A percentile compares a stretch with the other conserved stretches of the same genome.
phyloP scores from a whole-genome alignment of 2,329 filamentous ascomycete species.

The Cordyceps javanica region DNA sequence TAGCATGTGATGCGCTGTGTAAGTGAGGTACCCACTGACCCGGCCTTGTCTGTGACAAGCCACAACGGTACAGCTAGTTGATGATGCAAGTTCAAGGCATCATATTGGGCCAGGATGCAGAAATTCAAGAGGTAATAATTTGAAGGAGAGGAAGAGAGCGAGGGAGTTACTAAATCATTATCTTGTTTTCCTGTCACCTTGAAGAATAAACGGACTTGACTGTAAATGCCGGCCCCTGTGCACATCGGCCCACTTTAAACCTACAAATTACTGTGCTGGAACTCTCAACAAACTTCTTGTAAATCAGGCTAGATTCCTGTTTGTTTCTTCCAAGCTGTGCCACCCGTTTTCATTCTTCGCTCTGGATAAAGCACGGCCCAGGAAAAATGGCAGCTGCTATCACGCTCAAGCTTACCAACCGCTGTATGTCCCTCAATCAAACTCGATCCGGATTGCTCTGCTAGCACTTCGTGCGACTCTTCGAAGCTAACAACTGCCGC shows the following conservation, averaged over 20 bases:
- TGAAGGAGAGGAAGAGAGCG: too few species aligned
- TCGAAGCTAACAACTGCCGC: not conserved
- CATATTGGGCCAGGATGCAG: not conserved
- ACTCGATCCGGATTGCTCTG: not conserved
- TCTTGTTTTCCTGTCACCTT: too few species aligned
- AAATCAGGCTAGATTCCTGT: not conserved
- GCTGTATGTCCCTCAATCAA: constrained; percentile 24
- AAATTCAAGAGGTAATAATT: not conserved
- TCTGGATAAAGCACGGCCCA: not conserved
- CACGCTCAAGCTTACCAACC: constrained; percentile 37
- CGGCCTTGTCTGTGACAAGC: not conserved
- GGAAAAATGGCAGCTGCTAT: constrained; percentile 26
- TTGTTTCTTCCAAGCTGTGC: not conserved
- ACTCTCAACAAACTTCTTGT: constrained; percentile 9
- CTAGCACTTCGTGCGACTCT: not conserved
- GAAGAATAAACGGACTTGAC: too few species aligned
- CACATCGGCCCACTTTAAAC: constrained; percentile 5
- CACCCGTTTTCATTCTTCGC: not conserved
- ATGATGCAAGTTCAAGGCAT: too few species aligned
- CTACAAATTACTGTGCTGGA: constrained; percentile 5
- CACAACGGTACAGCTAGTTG: not conserved
- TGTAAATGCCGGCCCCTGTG: not conserved
- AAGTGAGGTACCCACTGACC: not conserved
- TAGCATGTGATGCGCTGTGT: constrained; percentile 4
- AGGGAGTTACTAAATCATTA: too few species aligned